Conservation (phyloP, 805 yeast species). For the Saturnispora dispora region DNA sequence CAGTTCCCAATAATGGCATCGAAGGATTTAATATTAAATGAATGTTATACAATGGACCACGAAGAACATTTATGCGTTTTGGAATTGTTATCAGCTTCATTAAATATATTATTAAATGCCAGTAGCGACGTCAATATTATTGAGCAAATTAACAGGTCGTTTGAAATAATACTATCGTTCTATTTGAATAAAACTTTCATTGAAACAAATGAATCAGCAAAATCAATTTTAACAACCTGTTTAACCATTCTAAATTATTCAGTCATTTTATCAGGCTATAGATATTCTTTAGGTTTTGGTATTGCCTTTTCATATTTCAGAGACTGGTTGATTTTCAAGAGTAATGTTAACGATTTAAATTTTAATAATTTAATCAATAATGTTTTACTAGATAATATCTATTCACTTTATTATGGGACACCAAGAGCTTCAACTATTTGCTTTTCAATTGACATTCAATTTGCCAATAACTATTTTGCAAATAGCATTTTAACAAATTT, state of each 20-base stretch:
- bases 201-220: conserved; percentile 22
- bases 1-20: conserved; percentile 40
- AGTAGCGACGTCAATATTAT: conserved; percentile 14
- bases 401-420: conserved; percentile 42
- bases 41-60: conserved; percentile 22
- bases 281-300: conserved; percentile 49
- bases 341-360: conserved; percentile 15
- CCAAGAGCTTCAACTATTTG: conserved; percentile 22
- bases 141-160: conserved; percentile 27
- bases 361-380: conserved; percentile 36
- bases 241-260: conserved; percentile 44
- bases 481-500: conserved; percentile 7
- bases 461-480: conserved; percentile 14
- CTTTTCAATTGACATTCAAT: conserved; percentile 14
- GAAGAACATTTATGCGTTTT: conserved; percentile 26
- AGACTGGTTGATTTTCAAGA: conserved; percentile 44
- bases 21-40: conserved; percentile 20
- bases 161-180: conserved; percentile 29
- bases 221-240: conserved; percentile 29
- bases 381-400: conserved; percentile 42
- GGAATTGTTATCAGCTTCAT: conserved; percentile 34
- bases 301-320: conserved; percentile 46
- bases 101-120: conserved; percentile 30
- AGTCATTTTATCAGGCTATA: conserved; percentile 49
- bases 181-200: conserved; percentile 30